phyloP scores from a whole-genome alignment of 768 basidiomycete genomes.

The Thelephora ganbajun region DNA sequence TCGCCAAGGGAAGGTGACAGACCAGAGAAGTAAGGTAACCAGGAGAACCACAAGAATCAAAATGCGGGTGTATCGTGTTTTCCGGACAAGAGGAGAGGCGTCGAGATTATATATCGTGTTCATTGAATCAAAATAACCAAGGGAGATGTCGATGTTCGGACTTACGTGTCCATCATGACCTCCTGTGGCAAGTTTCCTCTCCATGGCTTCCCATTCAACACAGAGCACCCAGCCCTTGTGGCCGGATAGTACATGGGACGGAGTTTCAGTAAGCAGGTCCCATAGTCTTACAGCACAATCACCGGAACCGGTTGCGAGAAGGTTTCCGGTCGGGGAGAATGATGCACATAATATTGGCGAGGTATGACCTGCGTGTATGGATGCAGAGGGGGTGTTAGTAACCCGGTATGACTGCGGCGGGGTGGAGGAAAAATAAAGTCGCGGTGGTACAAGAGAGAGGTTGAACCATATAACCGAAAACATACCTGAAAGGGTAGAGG shows the following conservation, averaged over 20 bases:
- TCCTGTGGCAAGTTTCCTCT: slow-evolving; percentile 82
- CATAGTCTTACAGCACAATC: slow-evolving; percentile 88
- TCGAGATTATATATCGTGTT: too few relatives aligned
- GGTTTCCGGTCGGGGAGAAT: slow-evolving; percentile 85
- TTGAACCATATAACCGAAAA: slow-evolving; percentile 31
- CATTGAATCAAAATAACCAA: neutral
- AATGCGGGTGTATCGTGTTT: too few relatives aligned
- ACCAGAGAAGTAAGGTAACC: too few relatives aligned
- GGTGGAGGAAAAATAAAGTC: slow-evolving; percentile 78
- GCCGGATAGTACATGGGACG: slow-evolving; percentile 74
- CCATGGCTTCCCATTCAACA: slow-evolving; percentile 93
- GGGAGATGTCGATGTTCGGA: slow-evolving; percentile 1
- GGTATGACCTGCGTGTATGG: slow-evolving; percentile 52
- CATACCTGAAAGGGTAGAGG: slow-evolving; percentile 76
- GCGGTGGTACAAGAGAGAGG: slow-evolving; percentile 86
- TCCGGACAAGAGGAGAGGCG: too few relatives aligned
- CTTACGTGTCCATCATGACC: slow-evolving; percentile 86
- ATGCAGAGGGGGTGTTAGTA: slow-evolving; percentile 1
- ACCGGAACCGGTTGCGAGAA: slow-evolving; percentile 90
- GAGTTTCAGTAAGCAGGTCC: slow-evolving; percentile 88
- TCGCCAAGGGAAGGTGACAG: neutral
- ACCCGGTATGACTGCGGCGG: slow-evolving; percentile 45
- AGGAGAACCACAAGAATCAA: too few relatives aligned
- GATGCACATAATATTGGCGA: slow-evolving; percentile 91
- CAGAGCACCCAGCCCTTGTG: slow-evolving; percentile 96